Conservation (phyloP, 116 monocot species). For the Trichopus zeylanicus region DNA sequence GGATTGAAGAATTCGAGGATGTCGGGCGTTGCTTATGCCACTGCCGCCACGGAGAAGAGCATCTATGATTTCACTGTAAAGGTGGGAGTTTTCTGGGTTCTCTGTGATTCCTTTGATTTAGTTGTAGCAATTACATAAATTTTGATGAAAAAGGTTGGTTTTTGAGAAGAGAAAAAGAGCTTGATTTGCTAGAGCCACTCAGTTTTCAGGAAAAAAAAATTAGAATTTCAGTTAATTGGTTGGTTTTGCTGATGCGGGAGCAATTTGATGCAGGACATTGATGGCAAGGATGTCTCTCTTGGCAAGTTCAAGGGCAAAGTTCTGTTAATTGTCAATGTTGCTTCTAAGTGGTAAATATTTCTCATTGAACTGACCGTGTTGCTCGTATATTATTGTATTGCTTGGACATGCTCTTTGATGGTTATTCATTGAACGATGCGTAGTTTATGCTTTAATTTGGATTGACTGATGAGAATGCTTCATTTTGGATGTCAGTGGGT, state of each 20-base stretch:
- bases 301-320: constrained; percentile 93
- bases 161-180: neutral
- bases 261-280: constrained; percentile 63
- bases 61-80: constrained; percentile 84
- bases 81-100: constrained; percentile 24
- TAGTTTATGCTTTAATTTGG: neutral
- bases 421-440: neutral
- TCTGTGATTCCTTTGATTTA: neutral
- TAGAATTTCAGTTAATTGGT: neutral
- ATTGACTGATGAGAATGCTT: neutral
- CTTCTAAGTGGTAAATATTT: constrained; percentile 71
- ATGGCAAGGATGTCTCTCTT: constrained; percentile 85
- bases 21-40: constrained; percentile 49
- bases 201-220: neutral
- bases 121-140: neutral
- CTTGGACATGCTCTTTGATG: neutral
- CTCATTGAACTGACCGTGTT: neutral
- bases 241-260: neutral
- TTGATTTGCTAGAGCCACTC: neutral
- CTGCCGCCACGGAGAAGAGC: constrained; percentile 85
- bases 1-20: constrained; percentile 12
- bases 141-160: neutral
- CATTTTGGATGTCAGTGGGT: constrained; percentile 46
- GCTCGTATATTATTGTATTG: neutral
- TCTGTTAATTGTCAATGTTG: constrained; percentile 91